Percentiles rank a stretch among this genome's conserved stretches.
These are phyloP conservation scores for Orbilia javanica DNA, from an alignment of 2,329 filamentous ascomycete genomes.

Conservation along the genomic window DNA sequence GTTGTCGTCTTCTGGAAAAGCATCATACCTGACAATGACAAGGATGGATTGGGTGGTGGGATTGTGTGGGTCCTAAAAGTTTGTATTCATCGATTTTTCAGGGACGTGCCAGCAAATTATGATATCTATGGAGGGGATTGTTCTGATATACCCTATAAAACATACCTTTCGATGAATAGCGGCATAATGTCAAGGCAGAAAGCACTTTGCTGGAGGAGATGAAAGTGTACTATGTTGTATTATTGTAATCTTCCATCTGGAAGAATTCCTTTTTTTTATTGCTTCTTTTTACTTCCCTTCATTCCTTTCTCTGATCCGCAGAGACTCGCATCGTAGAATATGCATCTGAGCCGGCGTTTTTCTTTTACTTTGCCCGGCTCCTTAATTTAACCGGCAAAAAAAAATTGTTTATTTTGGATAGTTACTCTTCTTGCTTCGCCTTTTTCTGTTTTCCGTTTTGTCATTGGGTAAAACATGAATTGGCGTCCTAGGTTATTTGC, in stretches of 20 bases:
- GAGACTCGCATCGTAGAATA: neutral
- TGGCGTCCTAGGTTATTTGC: conserved; percentile 15
- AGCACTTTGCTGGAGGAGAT: conserved; percentile 6
- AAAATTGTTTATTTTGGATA: neutral
- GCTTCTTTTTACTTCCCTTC: neutral
- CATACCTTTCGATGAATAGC: neutral
- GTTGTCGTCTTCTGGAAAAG: neutral
- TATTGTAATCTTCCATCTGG: neutral
- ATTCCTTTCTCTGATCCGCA: neutral
- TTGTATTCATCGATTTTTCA: neutral
- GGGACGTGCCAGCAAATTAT: neutral
- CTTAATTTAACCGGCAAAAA: neutral
- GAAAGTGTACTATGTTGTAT: neutral
- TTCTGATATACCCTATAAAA: neutral
- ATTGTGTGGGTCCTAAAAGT: neutral
- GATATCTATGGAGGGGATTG: conserved; percentile 6
- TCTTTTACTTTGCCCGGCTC: neutral
- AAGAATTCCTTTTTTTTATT: neutral
- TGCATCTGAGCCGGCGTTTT: neutral
- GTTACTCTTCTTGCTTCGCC: neutral
- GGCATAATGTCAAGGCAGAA: neutral
- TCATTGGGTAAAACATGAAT: conserved; percentile 17
- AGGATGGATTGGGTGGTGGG: neutral
- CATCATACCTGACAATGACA: neutral
- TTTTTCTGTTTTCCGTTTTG: neutral